These are phyloP conservation scores for Penicillium sp. DNA, from an alignment of 2,329 filamentous ascomycete genomes.

Conservation along the genomic window DNA sequence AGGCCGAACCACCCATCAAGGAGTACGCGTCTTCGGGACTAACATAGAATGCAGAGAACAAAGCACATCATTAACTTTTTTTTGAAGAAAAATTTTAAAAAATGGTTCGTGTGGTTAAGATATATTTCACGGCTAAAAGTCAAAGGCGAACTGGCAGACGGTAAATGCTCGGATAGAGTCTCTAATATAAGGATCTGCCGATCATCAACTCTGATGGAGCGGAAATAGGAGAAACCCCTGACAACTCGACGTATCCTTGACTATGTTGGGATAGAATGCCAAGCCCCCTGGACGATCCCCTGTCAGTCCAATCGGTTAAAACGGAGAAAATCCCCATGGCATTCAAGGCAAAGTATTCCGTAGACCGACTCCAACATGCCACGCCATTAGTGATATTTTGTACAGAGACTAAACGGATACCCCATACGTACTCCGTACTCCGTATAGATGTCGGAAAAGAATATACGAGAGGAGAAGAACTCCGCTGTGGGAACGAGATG, in stretches of 20 bases:
- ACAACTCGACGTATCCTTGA: neutral
- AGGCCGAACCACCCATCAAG: constrained; percentile 43
- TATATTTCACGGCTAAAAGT: neutral
- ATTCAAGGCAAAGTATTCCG: neutral
- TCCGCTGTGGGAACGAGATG: constrained; percentile 2
- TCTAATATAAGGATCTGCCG: neutral
- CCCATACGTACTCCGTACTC: too few species aligned
- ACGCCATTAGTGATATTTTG: neutral
- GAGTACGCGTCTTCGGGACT: constrained; percentile 32
- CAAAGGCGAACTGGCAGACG: neutral
- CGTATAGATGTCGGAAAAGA: neutral
- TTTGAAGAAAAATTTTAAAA: neutral
- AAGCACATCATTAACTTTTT: neutral
- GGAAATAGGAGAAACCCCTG: constrained; percentile 1
- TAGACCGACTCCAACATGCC: neutral
- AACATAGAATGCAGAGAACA: neutral
- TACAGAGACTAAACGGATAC: neutral
- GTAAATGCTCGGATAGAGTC: neutral
- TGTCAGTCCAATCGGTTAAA: neutral
- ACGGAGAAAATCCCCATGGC: neutral
- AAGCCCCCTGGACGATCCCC: constrained; percentile 10
- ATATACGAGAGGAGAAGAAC: constrained; percentile 14
- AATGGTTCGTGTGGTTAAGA: neutral
- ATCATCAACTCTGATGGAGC: constrained; percentile 1
- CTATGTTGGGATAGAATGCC: constrained; percentile 10